A percentile compares a stretch with the other conserved stretches of the same genome.
Conservation (phyloP, 441 rosid genomes). For the Brassica balearica region DNA sequence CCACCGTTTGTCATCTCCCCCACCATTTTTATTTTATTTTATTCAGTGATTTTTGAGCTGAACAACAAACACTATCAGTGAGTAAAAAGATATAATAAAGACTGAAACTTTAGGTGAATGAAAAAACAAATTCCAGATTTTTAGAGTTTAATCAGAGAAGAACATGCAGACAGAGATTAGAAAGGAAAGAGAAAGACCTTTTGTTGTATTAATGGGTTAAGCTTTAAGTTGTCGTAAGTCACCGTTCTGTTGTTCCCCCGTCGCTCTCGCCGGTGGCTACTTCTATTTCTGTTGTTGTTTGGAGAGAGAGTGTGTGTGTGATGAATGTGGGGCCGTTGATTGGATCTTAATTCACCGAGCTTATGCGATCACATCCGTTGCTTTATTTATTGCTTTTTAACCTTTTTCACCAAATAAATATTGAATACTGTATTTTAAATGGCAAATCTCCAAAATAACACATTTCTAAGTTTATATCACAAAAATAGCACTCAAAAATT, state of each 20-base stretch:
- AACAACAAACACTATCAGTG: constrained; percentile 22
- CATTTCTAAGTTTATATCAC: too few relatives aligned
- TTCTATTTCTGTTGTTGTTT: constrained; percentile 33
- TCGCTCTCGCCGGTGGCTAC: constrained; percentile 51
- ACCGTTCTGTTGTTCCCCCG: constrained; percentile 31
- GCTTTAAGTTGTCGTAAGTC: constrained; percentile 55
- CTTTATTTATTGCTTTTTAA: constrained; percentile 41
- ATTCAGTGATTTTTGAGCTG: constrained; percentile 34
- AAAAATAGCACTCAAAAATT: too few relatives aligned
- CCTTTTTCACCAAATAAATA: background rate
- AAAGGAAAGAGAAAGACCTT: constrained; percentile 7
- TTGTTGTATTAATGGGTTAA: constrained; percentile 7
- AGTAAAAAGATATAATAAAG: background rate
- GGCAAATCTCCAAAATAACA: too few relatives aligned
- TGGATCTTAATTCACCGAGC: constrained; percentile 54
- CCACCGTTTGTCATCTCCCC: constrained; percentile 68
- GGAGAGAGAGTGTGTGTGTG: constrained; percentile 11
- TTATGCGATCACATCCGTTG: constrained; percentile 64
- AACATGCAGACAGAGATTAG: constrained; percentile 6
- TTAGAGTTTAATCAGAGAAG: too few relatives aligned
- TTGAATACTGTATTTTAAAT: too few relatives aligned
- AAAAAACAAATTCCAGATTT: background rate
- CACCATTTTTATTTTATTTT: constrained; percentile 49
- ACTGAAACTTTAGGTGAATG: constrained; percentile 20
- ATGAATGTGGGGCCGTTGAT: constrained; percentile 65